Evolutionary conservation across 169 alveolate genomes (phyloP).

Genomic region (Amoebophrya sp.): DNA sequence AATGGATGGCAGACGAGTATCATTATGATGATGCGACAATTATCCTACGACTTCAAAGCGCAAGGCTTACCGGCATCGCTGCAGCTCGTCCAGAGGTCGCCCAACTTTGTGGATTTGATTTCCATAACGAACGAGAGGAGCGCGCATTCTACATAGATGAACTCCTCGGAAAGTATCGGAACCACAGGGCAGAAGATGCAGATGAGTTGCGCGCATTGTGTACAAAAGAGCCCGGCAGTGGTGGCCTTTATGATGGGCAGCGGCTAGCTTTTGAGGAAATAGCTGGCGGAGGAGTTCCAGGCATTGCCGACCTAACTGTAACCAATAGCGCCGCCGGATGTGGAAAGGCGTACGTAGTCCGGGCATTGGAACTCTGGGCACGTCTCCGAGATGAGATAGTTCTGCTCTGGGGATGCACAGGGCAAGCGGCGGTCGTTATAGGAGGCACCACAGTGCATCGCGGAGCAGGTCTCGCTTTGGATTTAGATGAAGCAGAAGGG

Average conservation of each 20-base stretch:
- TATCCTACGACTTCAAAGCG: too few relatives aligned
- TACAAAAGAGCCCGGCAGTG: too few relatives aligned
- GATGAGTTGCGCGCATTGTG: too few relatives aligned
- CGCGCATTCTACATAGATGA: neutral
- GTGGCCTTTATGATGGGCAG: neutral
- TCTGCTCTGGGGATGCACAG: neutral
- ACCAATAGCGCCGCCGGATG: neutral
- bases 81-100: too few relatives aligned
- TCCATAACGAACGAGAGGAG: neutral
- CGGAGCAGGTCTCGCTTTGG: neutral
- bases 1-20: neutral
- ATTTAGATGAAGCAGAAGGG: neutral
- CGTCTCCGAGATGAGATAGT: neutral
- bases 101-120: too few relatives aligned
- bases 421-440: neutral
- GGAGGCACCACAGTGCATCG: neutral
- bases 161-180: too few relatives aligned
- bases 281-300: too few relatives aligned
- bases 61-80: too few relatives aligned
- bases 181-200: too few relatives aligned
- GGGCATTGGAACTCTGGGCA: neutral
- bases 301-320: neutral
- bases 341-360: neutral
- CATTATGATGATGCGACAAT: too few relatives aligned
- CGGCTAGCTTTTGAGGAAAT: neutral